Percentiles rank a stretch among this genome's conserved stretches.
phyloP scores from a whole-genome alignment of 1,284 basidiomycete genomes.

The Microstroma glucosiphilum region DNA sequence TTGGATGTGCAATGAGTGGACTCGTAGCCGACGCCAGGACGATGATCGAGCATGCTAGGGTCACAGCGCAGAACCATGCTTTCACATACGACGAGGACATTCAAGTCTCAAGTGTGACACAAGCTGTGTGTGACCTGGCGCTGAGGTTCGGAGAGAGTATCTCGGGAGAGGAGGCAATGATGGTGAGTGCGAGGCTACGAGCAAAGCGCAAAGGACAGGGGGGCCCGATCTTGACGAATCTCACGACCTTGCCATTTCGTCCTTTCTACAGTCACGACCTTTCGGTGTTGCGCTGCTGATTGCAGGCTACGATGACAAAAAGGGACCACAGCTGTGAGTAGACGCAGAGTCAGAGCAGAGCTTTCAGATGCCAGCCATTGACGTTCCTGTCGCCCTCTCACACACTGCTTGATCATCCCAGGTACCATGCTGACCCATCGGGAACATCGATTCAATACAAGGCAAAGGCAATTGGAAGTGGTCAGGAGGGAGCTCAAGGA shows the following conservation, averaged over 20 bases:
- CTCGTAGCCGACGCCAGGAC: slow-evolving; percentile 96
- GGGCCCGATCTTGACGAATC: background rate
- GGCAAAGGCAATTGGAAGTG: slow-evolving; percentile 96
- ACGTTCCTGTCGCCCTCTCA: slow-evolving; percentile 7
- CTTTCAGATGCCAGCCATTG: background rate
- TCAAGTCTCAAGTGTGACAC: slow-evolving; percentile 74
- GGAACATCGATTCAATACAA: slow-evolving; percentile 95
- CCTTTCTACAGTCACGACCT: slow-evolving; percentile 67
- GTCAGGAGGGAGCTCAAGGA: slow-evolving; percentile 93
- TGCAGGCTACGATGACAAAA: slow-evolving; percentile 82
- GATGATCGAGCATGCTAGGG: slow-evolving; percentile 99
- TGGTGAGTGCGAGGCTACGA: slow-evolving; percentile 55
- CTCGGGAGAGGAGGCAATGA: slow-evolving; percentile 90
- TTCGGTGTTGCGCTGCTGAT: slow-evolving; percentile 97
- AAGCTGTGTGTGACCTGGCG: slow-evolving; percentile 95
- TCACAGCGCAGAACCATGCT: slow-evolving; percentile 79
- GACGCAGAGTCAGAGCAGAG: slow-evolving; percentile 11
- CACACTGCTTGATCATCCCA: background rate
- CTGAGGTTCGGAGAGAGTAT: slow-evolving; percentile 97
- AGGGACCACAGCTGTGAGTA: slow-evolving; percentile 73
- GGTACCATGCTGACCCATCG: slow-evolving; percentile 87
- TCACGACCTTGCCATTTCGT: background rate
- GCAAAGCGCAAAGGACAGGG: too few relatives aligned
- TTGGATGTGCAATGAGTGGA: slow-evolving; percentile 97
- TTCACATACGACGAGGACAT: slow-evolving; percentile 97